Evolutionary conservation across 495 filamentous ascomycete species (phyloP), one percentile per base, ranked within the genome.

Genomic region (Xylaria cubensis): DNA sequence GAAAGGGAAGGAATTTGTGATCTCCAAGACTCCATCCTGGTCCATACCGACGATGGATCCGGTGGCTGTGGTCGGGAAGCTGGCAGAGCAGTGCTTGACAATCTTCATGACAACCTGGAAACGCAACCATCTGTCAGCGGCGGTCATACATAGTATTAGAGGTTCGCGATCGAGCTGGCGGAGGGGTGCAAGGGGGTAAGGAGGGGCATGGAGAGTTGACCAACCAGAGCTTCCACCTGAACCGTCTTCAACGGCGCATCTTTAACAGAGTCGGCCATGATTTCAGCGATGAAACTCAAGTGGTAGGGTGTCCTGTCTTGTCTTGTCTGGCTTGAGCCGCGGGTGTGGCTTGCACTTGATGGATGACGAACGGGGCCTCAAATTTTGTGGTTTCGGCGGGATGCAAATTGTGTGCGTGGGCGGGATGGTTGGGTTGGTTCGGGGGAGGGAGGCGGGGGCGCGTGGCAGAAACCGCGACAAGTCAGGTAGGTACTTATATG

Each of bases 1-100:
- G 87, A 98, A 98, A 29, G 93, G 93, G 82, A 98, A 99, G 73
- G 90, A 87, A 85, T 98, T 98, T 56, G 96, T 99, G 85, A 98
- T 85, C 84, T 98, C 90, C 72, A 99, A 90, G 62, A 87, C 87
- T 74, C 91, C 90, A 73, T 90, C 90, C 73, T 90, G 89, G 79
- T 98, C 96, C 93, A 99, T 94, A 77, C 96, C 96, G 67, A 97
- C 93, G 48, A 97, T 86, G 61, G 92, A 93, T 67, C 95, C 95
- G 65, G 94, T 98, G 67, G 94, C 93, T 29, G 90, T 92, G 44
- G 93, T 94, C 67, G 95, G 97, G 85, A 97, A 98, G 70, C 86
- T 87, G 73, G 93, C 88, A 34, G 93, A 91, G 86, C 91, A 92
- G 86, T 97, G 94, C 85, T 95, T 97, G 77, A 96, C 94, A 77